These are phyloP conservation scores for Colletotrichum chlorophyti DNA, from an alignment of 2,329 filamentous ascomycete genomes.

Conservation along the genomic window DNA sequence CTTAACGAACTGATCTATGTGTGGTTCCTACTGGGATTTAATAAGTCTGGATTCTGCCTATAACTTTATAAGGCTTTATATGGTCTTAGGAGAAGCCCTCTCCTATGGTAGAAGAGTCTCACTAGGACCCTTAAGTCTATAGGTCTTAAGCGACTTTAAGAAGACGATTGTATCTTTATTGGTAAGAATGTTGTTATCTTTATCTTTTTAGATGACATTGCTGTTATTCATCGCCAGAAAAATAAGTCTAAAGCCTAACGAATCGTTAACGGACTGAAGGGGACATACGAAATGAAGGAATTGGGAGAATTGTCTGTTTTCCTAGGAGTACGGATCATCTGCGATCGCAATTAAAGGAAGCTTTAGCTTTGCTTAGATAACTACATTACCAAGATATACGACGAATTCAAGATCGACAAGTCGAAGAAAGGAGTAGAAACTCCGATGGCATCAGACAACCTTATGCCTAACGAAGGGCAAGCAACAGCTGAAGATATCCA, in stretches of 20 bases:
- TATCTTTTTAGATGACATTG: constrained; percentile 32
- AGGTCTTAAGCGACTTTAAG: neutral
- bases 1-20: constrained; percentile 22
- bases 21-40: constrained; percentile 18
- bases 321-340: constrained; percentile 20
- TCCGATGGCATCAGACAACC: neutral
- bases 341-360: constrained; percentile 3
- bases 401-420: neutral
- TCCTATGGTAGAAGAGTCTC: constrained; percentile 29
- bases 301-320: constrained; percentile 23
- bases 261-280: neutral
- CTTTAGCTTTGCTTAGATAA: constrained; percentile 18
- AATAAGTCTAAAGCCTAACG: neutral
- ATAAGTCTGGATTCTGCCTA: neutral
- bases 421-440: neutral
- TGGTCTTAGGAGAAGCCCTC: constrained; percentile 20
- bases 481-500: neutral
- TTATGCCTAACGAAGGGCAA: neutral
- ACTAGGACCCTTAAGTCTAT: no score
- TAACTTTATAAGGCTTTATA: constrained; percentile 29
- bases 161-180: constrained; percentile 22
- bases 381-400: constrained; percentile 24
- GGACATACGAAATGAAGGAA: constrained; percentile 11
- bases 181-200: constrained; percentile 21
- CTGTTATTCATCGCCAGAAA: constrained; percentile 15